These are phyloP conservation scores for Albugo laibachii DNA, from an alignment of 352 stramenopile species.

Conservation along the genomic window DNA sequence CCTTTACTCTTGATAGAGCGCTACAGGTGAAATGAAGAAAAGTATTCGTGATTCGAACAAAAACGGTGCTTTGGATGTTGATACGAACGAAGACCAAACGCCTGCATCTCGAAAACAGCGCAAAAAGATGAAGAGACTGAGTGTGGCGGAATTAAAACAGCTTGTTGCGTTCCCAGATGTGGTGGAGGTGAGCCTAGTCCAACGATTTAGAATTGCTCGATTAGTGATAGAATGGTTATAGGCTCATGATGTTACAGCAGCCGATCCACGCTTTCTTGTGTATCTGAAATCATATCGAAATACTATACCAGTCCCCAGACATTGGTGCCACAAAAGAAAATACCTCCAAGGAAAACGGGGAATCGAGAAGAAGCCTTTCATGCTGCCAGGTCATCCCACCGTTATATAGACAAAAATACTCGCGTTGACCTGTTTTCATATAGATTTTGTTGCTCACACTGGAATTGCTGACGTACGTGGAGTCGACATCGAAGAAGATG, in stretches of 20 bases:
- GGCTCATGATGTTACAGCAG: slow-evolving; percentile 90
- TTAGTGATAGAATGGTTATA: neutral
- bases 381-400: slow-evolving; percentile 44
- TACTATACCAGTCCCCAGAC: slow-evolving; percentile 89
- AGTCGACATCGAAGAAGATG: slow-evolving; percentile 61
- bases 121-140: slow-evolving; percentile 86
- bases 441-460: slow-evolving; percentile 95
- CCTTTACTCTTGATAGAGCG: slow-evolving; percentile 8
- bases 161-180: slow-evolving; percentile 84
- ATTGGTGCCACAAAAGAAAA: slow-evolving; percentile 97
- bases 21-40: slow-evolving; percentile 12
- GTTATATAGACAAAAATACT: neutral
- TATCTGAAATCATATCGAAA: slow-evolving; percentile 91
- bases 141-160: slow-evolving; percentile 93
- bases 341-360: slow-evolving; percentile 95
- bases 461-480: slow-evolving; percentile 72
- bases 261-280: slow-evolving; percentile 89
- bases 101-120: slow-evolving; percentile 81
- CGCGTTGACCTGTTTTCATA: neutral
- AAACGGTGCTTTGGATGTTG: slow-evolving; percentile 11
- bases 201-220: neutral
- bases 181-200: slow-evolving; percentile 61
- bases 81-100: slow-evolving; percentile 18
- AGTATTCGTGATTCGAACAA: slow-evolving; percentile 5
- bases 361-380: slow-evolving; percentile 89